Evolutionary conservation across 2,329 filamentous ascomycete genomes (phyloP), one percentile per base, ranked within the genome.

Genomic region (Epichloe sibirici): DNA sequence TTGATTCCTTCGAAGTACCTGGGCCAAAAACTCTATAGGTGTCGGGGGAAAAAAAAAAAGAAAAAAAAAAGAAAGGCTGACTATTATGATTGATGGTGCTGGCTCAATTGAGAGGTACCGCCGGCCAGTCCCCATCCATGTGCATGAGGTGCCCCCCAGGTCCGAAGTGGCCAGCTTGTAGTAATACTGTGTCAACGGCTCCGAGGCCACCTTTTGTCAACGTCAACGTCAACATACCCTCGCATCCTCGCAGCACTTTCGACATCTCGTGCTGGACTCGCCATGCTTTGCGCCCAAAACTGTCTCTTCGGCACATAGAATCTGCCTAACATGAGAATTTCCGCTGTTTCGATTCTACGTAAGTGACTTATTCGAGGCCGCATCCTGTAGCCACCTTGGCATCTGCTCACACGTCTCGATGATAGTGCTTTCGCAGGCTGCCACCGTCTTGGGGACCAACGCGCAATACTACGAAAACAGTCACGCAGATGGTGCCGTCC

Each of bases 351-450:
- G 65, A 57, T 73, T 56, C 64, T 71, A 62, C 66, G 73, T 76
- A 67, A 65, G 71, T 63, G 12, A 17, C 47, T 49, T 39, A 9
- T 38, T 43, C 56, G 47, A 37, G 28, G 8, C 45, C 54, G 55
- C 39, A 23, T 42, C 50, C 31, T 21, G 51, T 28, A 5, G 25
- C 47, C 45, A 51, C 42, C 42, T 44, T 46, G 45, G 38, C 44
- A 56, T 55, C 55, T 58, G 55, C 62, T 65, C 52, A 66, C 58
- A 46, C 51, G 37, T 53, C 52, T 34, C 28, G 35, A 45, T 56
- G 25, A 49, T 58, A 76, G 73, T 75, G 70, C 73, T 76, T 51
- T 67, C 70, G 71, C 73, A 76, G 72, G 66, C 63, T 46, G 61
- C 64, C 49, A 61, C 63, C 49, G 66, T 70, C 53, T 57, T 69